A percentile compares a stretch with the other conserved stretches of the same genome.
These are phyloP conservation scores for Debaryomycetaceae sp. DNA, from an alignment of 1,139 yeast genomes.

Conservation along the genomic window DNA sequence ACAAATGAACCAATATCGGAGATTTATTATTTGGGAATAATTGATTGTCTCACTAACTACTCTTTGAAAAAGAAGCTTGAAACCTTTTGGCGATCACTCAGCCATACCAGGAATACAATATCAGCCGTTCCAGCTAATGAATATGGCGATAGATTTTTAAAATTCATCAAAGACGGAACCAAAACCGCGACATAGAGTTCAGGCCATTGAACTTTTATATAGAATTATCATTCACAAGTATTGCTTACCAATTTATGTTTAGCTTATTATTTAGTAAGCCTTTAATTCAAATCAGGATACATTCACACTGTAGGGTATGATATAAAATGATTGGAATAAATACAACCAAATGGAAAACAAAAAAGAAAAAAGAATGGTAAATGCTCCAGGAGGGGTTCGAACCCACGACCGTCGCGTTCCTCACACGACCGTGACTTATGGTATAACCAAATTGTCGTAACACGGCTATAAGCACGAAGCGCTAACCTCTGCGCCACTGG, in stretches of 20 bases:
- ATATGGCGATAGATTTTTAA: conserved; percentile 82
- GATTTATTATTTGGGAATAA: conserved; percentile 87
- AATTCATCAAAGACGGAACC: conserved; percentile 56
- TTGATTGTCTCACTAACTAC: conserved; percentile 89
- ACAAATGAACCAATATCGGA: conserved; percentile 60
- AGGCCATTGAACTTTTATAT: not conserved
- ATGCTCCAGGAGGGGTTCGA: conserved; percentile 57
- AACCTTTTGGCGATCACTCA: conserved; percentile 78
- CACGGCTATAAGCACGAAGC: conserved; percentile 55
- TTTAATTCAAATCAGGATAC: not conserved
- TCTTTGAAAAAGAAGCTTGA: conserved; percentile 74
- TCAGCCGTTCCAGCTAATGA: conserved; percentile 90
- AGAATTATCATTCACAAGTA: not conserved
- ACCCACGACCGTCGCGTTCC: conserved; percentile 61
- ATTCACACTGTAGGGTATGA: no score
- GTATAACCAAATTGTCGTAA: conserved; percentile 48
- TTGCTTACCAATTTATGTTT: not conserved
- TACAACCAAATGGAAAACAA: no score
- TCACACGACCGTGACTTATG: conserved; percentile 56
- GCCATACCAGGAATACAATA: conserved; percentile 65
- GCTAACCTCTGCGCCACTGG: conserved; percentile 57
- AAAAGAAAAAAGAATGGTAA: conserved; percentile 34
- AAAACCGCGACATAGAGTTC: not conserved
- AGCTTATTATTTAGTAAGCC: not conserved
- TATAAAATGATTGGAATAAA: no score